Conservation (phyloP, 2,329 filamentous ascomycete genomes). For the Aspergillus candidus region DNA sequence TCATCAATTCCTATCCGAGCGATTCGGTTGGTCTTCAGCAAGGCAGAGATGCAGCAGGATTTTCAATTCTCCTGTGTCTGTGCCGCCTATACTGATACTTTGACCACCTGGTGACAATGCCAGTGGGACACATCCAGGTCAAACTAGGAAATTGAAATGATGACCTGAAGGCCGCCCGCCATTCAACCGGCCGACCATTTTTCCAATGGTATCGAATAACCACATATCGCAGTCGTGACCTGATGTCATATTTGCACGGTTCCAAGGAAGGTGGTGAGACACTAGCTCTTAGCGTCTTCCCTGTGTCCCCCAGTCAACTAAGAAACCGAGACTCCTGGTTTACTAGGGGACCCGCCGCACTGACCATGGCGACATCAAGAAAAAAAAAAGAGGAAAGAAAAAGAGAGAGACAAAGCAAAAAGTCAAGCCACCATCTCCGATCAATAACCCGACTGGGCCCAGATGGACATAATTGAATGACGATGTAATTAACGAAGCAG, state of each 20-base stretch:
- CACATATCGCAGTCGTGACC: not conserved
- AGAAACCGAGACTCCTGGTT: not conserved
- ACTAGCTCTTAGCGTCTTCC: not conserved
- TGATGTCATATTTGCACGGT: slow-evolving; percentile 4
- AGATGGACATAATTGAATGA: no score
- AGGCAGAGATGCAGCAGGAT: slow-evolving; percentile 4
- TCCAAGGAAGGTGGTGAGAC: slow-evolving; percentile 2
- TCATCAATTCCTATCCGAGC: no score
- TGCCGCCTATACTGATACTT: slow-evolving; percentile 1
- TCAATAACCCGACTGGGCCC: no score
- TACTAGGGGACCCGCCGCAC: slow-evolving; percentile 1
- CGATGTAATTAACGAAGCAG: no score
- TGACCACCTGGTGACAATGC: slow-evolving; percentile 1
- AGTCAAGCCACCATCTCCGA: no score
- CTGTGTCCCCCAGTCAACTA: not conserved
- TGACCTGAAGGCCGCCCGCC: not conserved
- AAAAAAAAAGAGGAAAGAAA: no score
- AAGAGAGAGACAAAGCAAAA: no score
- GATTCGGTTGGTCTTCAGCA: slow-evolving; percentile 1
- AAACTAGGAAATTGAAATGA: no score
- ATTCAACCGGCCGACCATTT: not conserved
- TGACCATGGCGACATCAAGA: no score
- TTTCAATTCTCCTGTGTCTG: slow-evolving; percentile 4
- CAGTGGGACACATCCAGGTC: not conserved
- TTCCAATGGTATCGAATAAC: not conserved